Conservation (phyloP, 768 basidiomycete species). For the Lanmaoa rubissima region DNA sequence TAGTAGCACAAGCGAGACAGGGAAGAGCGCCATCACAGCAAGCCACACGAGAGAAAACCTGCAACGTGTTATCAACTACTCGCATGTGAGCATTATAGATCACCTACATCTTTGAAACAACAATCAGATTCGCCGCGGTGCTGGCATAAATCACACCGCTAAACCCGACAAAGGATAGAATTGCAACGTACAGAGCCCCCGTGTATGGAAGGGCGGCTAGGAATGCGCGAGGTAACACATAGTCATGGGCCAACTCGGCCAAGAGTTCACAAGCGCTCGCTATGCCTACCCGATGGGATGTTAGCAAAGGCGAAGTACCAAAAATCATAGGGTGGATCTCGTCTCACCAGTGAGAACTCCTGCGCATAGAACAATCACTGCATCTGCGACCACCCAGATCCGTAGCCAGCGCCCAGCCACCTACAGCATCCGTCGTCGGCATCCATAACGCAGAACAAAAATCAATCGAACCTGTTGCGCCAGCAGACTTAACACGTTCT, state of each 20-base stretch:
- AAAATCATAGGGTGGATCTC: background rate
- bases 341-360: constrained; percentile 63
- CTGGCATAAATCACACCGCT: constrained; percentile 56
- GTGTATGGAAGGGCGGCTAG: constrained; percentile 48
- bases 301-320: background rate
- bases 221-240: constrained; percentile 56
- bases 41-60: constrained; percentile 72
- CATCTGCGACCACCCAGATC: constrained; percentile 62
- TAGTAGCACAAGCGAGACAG: constrained; percentile 55
- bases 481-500: constrained; percentile 65
- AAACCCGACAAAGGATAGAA: constrained; percentile 49
- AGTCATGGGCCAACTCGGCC: constrained; percentile 55
- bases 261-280: constrained; percentile 58
- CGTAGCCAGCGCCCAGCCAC: constrained; percentile 61
- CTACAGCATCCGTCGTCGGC: constrained; percentile 29
- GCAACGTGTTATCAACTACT: background rate
- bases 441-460: background rate
- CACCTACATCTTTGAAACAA: constrained; percentile 59
- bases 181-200: constrained; percentile 50
- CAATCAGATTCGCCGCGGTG: constrained; percentile 47
- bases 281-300: constrained; percentile 39
- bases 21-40: constrained; percentile 62
- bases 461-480: constrained; percentile 47
- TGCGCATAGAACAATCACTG: constrained; percentile 68
- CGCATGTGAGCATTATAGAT: background rate